Evolutionary conservation across 352 stramenopile species (phyloP), one percentile per base, ranked within the genome.

Genomic region (Pythium sp.): DNA sequence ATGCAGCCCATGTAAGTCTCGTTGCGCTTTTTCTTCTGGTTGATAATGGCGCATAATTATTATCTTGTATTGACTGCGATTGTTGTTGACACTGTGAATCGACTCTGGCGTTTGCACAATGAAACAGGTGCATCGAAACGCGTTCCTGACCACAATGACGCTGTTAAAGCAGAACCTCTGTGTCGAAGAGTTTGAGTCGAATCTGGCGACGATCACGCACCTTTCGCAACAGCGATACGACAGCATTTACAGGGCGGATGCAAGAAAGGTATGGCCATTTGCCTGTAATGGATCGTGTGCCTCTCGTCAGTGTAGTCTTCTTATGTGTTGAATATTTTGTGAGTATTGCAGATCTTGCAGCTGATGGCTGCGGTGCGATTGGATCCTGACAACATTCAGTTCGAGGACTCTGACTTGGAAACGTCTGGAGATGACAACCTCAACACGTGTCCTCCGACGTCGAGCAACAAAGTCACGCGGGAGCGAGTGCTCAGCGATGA

Each of bases 151-250:
- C 8, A 90, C 86, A 0, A 83, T 92, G 51, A 80, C 78, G 53
- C 71, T 96, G 59, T 68, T 95, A 28, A 92, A 93, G 66, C 81
- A 88, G 36, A 93, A 94, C 26, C 61, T 95, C 65, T 89, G 84
- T 53, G 78, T 94, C 30, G 72, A 90, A 49, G 87, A 92, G 56
- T 85, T 96, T 66, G 89, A 96, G 43, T 68, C 77, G 28, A 95
- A 96, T 64, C 46, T 96, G 41, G 73, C 82, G 47, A 81, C 83
- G 32, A 91, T 96, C 66, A 94, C 87, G 4, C 84, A 93, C 64
- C 80, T 95, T 51, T 96, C 89, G 1, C 89, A 96, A 67, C 86
- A 93, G 72, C 82, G 87, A 3, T 77, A 92, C 57, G 87, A 94
- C 70, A 92, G 82, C 56, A 91, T 93, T 53, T 94, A 96, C 73